Evolutionary conservation across 1,139 yeast species (phyloP).

Genomic region (Candida sp.): DNA sequence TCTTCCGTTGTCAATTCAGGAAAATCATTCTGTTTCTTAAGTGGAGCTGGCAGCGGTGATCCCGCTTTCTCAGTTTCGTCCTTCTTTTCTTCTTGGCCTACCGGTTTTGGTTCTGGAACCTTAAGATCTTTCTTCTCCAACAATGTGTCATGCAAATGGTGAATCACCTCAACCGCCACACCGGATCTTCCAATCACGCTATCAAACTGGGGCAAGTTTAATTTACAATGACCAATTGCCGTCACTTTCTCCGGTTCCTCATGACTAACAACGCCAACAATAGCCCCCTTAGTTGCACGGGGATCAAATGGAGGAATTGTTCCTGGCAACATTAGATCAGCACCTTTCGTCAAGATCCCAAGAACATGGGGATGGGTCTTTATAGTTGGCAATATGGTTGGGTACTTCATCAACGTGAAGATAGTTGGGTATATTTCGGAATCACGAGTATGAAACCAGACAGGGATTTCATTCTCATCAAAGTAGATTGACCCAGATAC

Average conservation of each 20-base stretch:
- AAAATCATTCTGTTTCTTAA: conserved; percentile 2
- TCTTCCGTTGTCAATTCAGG: conserved; percentile 58
- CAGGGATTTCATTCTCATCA: conserved; percentile 66
- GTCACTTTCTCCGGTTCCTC: conserved; percentile 65
- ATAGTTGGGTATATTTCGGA: conserved; percentile 69
- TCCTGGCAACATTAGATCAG: conserved; percentile 93
- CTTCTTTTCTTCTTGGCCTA: conserved; percentile 33
- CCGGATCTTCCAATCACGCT: conserved; percentile 62
- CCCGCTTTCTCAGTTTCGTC: conserved; percentile 31
- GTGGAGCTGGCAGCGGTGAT: neutral
- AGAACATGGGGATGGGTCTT: conserved; percentile 78
- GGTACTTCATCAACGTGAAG: conserved; percentile 73
- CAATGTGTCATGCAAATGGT: conserved; percentile 58
- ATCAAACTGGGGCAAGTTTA: conserved; percentile 50
- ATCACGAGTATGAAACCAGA: conserved; percentile 72
- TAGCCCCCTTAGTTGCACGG: conserved; percentile 45
- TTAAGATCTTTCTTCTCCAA: conserved; percentile 7
- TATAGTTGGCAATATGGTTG: conserved; percentile 67
- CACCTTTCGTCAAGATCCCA: conserved; percentile 68
- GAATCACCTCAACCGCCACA: conserved; percentile 67
- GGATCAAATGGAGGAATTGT: conserved; percentile 77
- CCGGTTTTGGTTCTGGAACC: conserved; percentile 1
- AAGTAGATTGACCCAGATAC: conserved; percentile 66
- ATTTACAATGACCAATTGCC: conserved; percentile 74
- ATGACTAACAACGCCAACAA: conserved; percentile 76